Evolutionary conservation across 371 early-diverging fungal species (phyloP).

Genomic region (Apophysomyces trapeziformis): DNA sequence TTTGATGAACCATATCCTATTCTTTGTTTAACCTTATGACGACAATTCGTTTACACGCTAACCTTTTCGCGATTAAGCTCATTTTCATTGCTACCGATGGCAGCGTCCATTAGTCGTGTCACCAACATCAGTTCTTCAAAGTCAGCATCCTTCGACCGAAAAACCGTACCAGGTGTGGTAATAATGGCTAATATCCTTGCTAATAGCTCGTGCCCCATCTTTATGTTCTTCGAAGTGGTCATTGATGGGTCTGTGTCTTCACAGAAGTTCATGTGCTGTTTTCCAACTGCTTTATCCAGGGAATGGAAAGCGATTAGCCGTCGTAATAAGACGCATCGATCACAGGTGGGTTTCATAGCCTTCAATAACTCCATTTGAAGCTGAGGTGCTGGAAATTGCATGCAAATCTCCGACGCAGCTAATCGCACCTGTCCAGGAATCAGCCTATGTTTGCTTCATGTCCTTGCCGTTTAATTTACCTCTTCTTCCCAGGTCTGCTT

Average conservation of each 20-base stretch:
- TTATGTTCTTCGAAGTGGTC: background rate
- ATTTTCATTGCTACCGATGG: conserved; percentile 30
- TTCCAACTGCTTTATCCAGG: conserved; percentile 18
- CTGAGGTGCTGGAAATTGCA: conserved; percentile 14
- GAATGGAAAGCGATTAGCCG: conserved; percentile 30
- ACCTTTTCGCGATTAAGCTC: conserved; percentile 34
- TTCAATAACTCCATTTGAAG: conserved; percentile 27
- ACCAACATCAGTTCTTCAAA: conserved; percentile 28
- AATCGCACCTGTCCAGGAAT: conserved; percentile 19
- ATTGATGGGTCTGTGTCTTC: background rate
- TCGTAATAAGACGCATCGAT: conserved; percentile 27
- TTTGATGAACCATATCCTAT: conserved; percentile 20
- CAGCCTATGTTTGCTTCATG: background rate
- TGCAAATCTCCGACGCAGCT: conserved; percentile 23
- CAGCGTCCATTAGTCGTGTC: conserved; percentile 33
- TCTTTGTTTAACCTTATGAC: background rate
- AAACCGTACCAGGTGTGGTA: conserved; percentile 22
- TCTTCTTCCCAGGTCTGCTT: conserved; percentile 23
- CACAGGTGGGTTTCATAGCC: conserved; percentile 29
- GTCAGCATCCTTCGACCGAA: conserved; percentile 22
- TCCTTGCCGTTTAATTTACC: conserved; percentile 5
- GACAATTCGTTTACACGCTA: background rate
- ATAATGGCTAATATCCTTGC: conserved; percentile 16
- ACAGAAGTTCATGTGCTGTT: background rate
- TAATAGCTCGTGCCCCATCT: background rate